Base-by-base conservation (phyloP, 306 rosid genomes). In the Elaeagnus macrophylla region DNA sequence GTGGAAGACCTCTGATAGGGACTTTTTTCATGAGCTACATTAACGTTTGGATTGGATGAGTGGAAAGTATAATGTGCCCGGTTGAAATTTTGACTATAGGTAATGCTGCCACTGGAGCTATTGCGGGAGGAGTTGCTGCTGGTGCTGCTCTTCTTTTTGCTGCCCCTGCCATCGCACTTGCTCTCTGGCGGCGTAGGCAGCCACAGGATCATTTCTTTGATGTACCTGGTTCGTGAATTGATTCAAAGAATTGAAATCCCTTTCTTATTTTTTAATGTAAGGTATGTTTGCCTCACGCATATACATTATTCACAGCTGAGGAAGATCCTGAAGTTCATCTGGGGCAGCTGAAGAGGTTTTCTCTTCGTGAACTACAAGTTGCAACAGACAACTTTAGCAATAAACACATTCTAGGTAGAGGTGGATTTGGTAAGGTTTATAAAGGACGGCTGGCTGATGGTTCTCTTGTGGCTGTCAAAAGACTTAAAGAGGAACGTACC, bases 71-170 rank as follows among this genome's bases (percentile, higher is more conserved):
- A 25, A 15, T 45, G 48, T 37, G 8, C 54, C 61, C 12, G 16
- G 12, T 37, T 43, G 9, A 49, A 53, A 37, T 43, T 59, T 45
- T 54, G 12, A 25, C 55, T 70, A 39, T 75, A 93, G 99, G 84
- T 57, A 56, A 58, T 40, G 57, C 68, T 61, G 51, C 75, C 37
- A 82, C 94, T 39, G 96, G 96, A 64, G 83, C 94, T 65, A 87
- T 93, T 77, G 99, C 96, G 54, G 99, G 96, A 67, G 99, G 96
- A 71, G 99, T 87, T 67, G 99, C 95, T 67, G 99, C 94, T 49
- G 95, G 87, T 56, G 96, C 95, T 49, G 95, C 94, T 70, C 68
- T 87, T 61, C 72, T 93, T 59, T 87, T 93, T 80, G 94, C 94
- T 58, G 93, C 77, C 57, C 95, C 96, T 71, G 95, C 96, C 67